phyloP scores from a whole-genome alignment of 106 monocot species.

The Allium cepa region DNA sequence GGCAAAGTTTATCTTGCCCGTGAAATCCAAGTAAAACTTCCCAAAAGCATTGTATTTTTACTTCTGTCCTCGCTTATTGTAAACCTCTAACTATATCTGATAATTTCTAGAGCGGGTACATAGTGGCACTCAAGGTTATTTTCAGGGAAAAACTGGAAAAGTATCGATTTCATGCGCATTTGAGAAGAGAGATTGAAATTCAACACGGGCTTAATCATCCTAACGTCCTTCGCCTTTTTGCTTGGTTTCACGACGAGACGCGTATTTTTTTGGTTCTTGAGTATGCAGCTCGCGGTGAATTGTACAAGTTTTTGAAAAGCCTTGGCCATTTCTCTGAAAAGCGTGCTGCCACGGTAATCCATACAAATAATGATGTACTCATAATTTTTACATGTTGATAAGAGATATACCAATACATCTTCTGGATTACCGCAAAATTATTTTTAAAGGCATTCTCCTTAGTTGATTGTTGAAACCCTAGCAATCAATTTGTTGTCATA shows the following conservation, averaged over 20 bases:
- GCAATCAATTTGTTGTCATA: too few relatives aligned
- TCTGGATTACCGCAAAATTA: too few relatives aligned
- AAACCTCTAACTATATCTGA: not conserved
- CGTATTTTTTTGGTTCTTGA: constrained; percentile 81
- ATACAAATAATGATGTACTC: too few relatives aligned
- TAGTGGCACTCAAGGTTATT: constrained; percentile 79
- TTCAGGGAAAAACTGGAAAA: constrained; percentile 84
- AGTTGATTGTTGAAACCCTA: too few relatives aligned
- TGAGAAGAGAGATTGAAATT: constrained; percentile 85
- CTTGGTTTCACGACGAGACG: constrained; percentile 81
- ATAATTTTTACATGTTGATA: too few relatives aligned
- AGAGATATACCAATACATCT: too few relatives aligned
- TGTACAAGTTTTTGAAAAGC: constrained; percentile 72
- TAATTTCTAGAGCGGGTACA: constrained; percentile 53
- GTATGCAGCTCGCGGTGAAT: constrained; percentile 69
- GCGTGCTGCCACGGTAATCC: constrained; percentile 65
- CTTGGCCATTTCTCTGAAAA: constrained; percentile 55
- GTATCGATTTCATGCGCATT: constrained; percentile 68
- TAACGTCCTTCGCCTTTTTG: constrained; percentile 74
- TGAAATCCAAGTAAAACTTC: constrained; percentile 45
- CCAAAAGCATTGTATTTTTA: not conserved
- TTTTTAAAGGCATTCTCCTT: too few relatives aligned
- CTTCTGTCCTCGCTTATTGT: not conserved
- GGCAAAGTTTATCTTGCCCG: constrained; percentile 83
- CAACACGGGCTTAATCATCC: constrained; percentile 66